phyloP scores from a whole-genome alignment of 805 yeast genomes.

The Candida argentea region DNA sequence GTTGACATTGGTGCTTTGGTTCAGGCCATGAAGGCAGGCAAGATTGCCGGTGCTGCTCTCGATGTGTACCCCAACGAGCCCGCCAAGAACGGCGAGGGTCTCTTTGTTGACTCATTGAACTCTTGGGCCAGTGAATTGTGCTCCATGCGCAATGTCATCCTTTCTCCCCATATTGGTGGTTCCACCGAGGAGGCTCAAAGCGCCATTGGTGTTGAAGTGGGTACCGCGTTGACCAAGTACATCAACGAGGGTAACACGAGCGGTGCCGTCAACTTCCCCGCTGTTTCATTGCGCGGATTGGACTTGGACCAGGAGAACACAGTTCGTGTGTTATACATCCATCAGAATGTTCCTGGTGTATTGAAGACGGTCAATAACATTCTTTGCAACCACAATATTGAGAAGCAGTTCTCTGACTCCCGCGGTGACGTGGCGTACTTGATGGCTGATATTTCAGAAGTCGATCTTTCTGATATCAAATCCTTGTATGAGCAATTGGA shows the following conservation, averaged over 20 bases:
- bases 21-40: slow-evolving; percentile 85
- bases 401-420: slow-evolving; percentile 96
- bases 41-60: slow-evolving; percentile 92
- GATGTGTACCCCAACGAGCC: slow-evolving; percentile 98
- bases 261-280: slow-evolving; percentile 99
- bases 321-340: slow-evolving; percentile 92
- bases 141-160: slow-evolving; percentile 75
- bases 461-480: slow-evolving; percentile 73
- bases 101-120: slow-evolving; percentile 67
- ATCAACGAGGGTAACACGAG: slow-evolving; percentile 91
- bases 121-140: slow-evolving; percentile 76
- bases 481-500: slow-evolving; percentile 75
- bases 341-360: slow-evolving; percentile 98
- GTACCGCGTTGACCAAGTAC: slow-evolving; percentile 74
- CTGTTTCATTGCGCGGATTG: slow-evolving; percentile 81
- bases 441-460: slow-evolving; percentile 94
- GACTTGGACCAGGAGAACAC: slow-evolving; percentile 79
- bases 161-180: slow-evolving; percentile 98
- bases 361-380: slow-evolving; percentile 94
- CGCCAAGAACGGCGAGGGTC: slow-evolving; percentile 84
- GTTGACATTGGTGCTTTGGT: slow-evolving; percentile 92
- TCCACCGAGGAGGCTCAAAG: slow-evolving; percentile 98
- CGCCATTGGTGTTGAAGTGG: slow-evolving; percentile 95
- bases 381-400: slow-evolving; percentile 89
- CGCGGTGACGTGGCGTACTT: slow-evolving; percentile 92